phyloP scores from a whole-genome alignment of 306 rosid species.

The Cotoneaster glaucophyllus region DNA sequence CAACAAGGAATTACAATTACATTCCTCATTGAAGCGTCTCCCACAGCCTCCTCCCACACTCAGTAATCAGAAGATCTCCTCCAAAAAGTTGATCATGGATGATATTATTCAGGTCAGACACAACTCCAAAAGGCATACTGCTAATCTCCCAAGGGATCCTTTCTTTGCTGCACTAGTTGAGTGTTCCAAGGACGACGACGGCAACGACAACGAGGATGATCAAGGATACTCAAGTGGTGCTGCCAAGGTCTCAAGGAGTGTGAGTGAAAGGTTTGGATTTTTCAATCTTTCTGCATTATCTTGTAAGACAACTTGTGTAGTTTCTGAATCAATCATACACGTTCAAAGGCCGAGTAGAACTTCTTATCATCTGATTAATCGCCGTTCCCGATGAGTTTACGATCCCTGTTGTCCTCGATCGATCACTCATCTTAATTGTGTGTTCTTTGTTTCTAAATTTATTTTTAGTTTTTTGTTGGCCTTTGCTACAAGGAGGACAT shows the following conservation, averaged over 20 bases:
- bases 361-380: slow-evolving; percentile 36
- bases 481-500: neutral
- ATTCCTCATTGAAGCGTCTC: slow-evolving; percentile 35
- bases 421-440: slow-evolving; percentile 6
- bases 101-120: slow-evolving; percentile 11
- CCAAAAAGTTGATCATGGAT: slow-evolving; percentile 30
- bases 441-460: slow-evolving; percentile 2
- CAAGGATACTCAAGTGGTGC: slow-evolving; percentile 22
- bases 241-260: slow-evolving; percentile 63
- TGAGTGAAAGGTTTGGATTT: slow-evolving; percentile 68
- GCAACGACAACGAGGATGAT: neutral
- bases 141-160: slow-evolving; percentile 42
- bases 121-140: slow-evolving; percentile 3
- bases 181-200: slow-evolving; percentile 65
- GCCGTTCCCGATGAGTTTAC: neutral
- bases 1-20: neutral
- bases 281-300: slow-evolving; percentile 39
- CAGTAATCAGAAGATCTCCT: slow-evolving; percentile 9
- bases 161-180: slow-evolving; percentile 75
- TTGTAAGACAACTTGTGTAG: slow-evolving; percentile 70
- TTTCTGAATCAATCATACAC: slow-evolving; percentile 60
- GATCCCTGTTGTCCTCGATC: neutral
- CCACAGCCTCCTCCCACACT: slow-evolving; percentile 60
- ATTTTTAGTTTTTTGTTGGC: neutral
- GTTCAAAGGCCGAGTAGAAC: slow-evolving; percentile 55